phyloP scores from a whole-genome alignment of 345 rosid species.

The Turnera subulata region DNA sequence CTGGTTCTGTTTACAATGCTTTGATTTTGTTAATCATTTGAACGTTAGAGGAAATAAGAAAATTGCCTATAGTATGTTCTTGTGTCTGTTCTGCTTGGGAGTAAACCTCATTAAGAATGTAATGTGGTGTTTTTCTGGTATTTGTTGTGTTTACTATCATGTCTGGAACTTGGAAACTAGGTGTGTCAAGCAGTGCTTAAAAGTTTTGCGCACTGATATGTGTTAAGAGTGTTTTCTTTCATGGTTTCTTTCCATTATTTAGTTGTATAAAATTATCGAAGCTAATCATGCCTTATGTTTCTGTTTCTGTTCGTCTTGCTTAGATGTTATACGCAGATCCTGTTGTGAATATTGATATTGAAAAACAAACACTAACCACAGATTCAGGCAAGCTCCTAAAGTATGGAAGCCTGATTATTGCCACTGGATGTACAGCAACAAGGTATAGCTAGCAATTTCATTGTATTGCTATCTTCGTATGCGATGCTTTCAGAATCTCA shows the following conservation, averaged over 20 bases:
- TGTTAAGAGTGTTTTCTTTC: no score
- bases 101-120: no score
- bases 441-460: constrained; percentile 42
- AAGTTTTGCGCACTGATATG: no score
- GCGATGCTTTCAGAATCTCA: background rate
- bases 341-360: constrained; percentile 56
- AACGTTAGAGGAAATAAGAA: no score
- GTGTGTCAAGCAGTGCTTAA: no score
- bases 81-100: no score
- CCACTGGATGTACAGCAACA: constrained; percentile 90
- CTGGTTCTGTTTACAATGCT: background rate
- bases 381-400: constrained; percentile 80
- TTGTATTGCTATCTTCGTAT: background rate
- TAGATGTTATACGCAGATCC: constrained; percentile 90
- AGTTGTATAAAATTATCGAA: no score
- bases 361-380: constrained; percentile 77
- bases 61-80: no score
- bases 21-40: no score
- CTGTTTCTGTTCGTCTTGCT: background rate
- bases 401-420: constrained; percentile 81
- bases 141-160: background rate
- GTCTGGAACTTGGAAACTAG: background rate
- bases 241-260: no score
- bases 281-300: background rate
- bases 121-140: no score